These are phyloP conservation scores for Aphanomyces invadans DNA, from an alignment of 352 stramenopile species.

Conservation along the genomic window DNA sequence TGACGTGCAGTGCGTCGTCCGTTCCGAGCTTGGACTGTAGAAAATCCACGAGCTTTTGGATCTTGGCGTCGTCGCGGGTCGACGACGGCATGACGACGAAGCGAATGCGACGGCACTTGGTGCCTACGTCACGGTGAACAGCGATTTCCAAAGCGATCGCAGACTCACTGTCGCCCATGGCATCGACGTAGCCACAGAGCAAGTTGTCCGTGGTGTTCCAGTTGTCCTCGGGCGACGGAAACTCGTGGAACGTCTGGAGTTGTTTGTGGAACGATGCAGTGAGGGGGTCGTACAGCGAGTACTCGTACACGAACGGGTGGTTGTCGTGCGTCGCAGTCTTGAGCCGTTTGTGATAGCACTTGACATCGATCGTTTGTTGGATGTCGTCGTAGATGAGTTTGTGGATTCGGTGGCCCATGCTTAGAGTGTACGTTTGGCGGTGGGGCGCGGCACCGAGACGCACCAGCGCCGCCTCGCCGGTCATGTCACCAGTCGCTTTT, in stretches of 20 bases:
- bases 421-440: constrained; percentile 50
- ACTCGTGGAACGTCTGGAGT: constrained; percentile 63
- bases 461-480: neutral
- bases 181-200: constrained; percentile 63
- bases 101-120: constrained; percentile 62
- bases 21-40: constrained; percentile 50
- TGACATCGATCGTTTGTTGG: constrained; percentile 69
- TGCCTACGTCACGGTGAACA: constrained; percentile 14
- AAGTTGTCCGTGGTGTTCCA: constrained; percentile 74
- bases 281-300: constrained; percentile 57
- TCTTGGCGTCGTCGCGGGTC: constrained; percentile 34
- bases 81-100: constrained; percentile 55
- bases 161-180: constrained; percentile 50
- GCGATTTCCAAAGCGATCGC: no score
- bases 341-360: constrained; percentile 57
- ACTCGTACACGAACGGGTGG: constrained; percentile 65
- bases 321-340: constrained; percentile 36
- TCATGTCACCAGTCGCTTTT: constrained; percentile 26
- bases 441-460: constrained; percentile 23
- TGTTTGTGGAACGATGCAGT: constrained; percentile 63
- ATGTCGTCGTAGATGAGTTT: constrained; percentile 70
- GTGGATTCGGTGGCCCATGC: constrained; percentile 75
- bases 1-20: constrained; percentile 43
- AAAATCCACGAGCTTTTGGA: constrained; percentile 58
- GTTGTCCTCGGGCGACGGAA: constrained; percentile 60